Base-by-base conservation (phyloP, 257 asterid species). In the Nemophila menziesii region DNA sequence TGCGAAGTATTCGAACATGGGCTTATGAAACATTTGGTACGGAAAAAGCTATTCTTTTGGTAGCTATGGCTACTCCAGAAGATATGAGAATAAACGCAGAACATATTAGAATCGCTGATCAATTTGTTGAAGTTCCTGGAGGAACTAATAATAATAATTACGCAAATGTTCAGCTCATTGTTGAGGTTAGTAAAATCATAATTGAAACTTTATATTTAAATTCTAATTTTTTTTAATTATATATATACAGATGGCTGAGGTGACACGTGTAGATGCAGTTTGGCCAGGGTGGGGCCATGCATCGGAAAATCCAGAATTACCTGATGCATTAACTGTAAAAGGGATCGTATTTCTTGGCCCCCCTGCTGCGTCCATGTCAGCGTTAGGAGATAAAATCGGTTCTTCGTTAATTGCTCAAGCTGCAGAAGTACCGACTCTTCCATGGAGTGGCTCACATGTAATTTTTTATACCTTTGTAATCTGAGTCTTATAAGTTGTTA, bases 211-310 rank as follows among this genome's bases (percentile, higher is more conserved):
- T 20, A 20, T 29, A 11, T 17, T 5, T 13, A 8, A 23, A 36
- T n/a, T 38, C 21, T 5, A 33, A 22, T 20, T 27, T 55, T 17
- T 48, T n/a, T n/a, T n/a, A n/a, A n/a, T n/a, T n/a, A n/a, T n/a
- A 55, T 44, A 68, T 56, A 43, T 48, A 54, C 65, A 90, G 99
- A 81, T 81, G 89, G 99, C 99, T 34, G 99, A 90, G 90, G 75
- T 79, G 61, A 90, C 99, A 17, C 94, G 45, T 45, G 96, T 90
- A 3, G 94, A 81, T 73, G 99, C 99, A 33, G 99, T 90, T 54
- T 90, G 99, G 99, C 99, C 99, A 72, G 99, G 99, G 54, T 90
- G 99, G 99, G 99, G 99, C 54, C 99, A 90, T 63, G 99, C 99
- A 49, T 90, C 99, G 22, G 99, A 90, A 69, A 85, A 74, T 70